Evolutionary conservation across 768 basidiomycete genomes (phyloP), one percentile per base, ranked within the genome.

Genomic region (Filobasidium floriforme): DNA sequence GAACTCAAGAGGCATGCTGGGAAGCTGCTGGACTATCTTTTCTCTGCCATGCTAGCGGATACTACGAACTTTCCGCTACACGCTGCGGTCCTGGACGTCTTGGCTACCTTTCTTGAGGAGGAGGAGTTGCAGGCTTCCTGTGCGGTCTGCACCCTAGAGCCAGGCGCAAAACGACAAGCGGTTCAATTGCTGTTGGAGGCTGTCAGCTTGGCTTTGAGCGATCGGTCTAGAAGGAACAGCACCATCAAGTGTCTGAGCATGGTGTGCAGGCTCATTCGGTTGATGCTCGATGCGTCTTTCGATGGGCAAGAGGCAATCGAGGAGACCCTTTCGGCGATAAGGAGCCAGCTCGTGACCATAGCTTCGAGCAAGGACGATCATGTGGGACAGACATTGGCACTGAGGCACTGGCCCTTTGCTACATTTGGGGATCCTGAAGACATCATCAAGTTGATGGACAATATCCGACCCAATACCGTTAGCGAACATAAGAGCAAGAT

Each of bases 391-490:
- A 57, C 29, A 15, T 24, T 57, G 54, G 54, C 24, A 26, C 29
- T 57, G 54, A 57, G 24, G 15, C 54, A 57, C 54, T 57, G 54
- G 54, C 54, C 54, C 4, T 57, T 57, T n/a, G 19, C 22, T 24
- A 24, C 12, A 15, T 57, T 57, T 32, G 15, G 14, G 18, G 24
- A 22, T 22, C 26, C 54, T 22, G 54, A 57, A 15, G 29, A 26
- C n/a, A 15, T 28, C 29, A 32, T 57, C 54, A 57, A 57, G n/a
- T 28, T 57, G 14, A 7, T 57, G 6, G 29, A 24, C 22, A 5
- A 7, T 15, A 15, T 24, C 14, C 54, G 54, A 14, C 18, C 24
- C 22, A 57, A 32, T 24, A 26, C 22, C 12, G 29, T 5, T 15
- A 24, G 22, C 15, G 22, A 32, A 24, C 54, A 24, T 5, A 57